Base-by-base conservation (phyloP, 2,329 filamentous ascomycete species). In the Aspergillus clavatus region DNA sequence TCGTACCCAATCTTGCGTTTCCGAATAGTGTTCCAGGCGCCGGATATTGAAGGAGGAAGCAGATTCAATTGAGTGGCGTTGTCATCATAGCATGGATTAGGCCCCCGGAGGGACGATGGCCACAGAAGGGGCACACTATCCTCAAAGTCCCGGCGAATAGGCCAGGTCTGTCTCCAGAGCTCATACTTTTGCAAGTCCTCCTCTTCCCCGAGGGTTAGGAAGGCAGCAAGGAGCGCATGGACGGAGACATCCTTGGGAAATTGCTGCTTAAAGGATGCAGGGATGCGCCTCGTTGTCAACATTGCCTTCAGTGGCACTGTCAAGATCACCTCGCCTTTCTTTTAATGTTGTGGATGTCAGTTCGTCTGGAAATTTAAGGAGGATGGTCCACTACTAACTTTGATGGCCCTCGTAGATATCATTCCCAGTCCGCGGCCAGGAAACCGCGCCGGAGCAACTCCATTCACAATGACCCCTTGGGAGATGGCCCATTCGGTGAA, bases 381-480 rank as follows among this genome's bases (percentile, higher is more conserved):
- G 8, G 5, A 24, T 24, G 23, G 5, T 24, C 5, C 29, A 38
- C 14, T 16, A 7, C 52, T 58, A 69, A 87, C 86, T 70, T 84
- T 71, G 49, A 93, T 76, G 11, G 77, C 70, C 22, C 78, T 76
- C 10, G 80, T 83, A 4, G 88, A 84, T 40, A 90, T 76, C 45
- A 95, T 82, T 38, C 90, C 89, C 42, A 93, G 78, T 22, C 89
- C 89, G 43, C 86, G 77, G 1, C 83, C 85, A 5, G 83, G 79
- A 12, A 95, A 82, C 29, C 72, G 73, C 31, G 81, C 76, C 4
- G 88, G 83, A 2, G 73, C 72, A 38, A 94, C 80, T 22, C 82
- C 83, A 56, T 84, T 75, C 53, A 89, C 78, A 27, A 76, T 67
- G 22, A 94, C 77, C 11, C 86, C 86, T 46, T 81, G 76, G 1